A percentile compares a stretch with the other conserved stretches of the same genome.
Conservation (phyloP, 208 protist genomes). For the Acanthamoeba divionensis region DNA sequence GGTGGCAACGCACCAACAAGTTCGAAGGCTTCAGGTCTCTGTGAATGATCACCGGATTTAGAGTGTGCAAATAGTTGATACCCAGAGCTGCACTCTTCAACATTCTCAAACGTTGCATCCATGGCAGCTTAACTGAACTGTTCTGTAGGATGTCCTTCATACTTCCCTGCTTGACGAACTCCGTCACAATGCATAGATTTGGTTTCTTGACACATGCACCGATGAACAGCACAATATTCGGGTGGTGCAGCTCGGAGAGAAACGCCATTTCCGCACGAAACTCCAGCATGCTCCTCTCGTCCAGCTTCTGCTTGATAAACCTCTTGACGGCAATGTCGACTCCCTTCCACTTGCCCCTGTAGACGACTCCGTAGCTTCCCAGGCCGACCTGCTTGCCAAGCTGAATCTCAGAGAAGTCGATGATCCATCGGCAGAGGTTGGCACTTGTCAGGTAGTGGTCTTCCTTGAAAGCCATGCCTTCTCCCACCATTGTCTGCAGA, state of each 20-base stretch:
- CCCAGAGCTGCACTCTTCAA: neutral
- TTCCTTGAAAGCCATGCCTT: too few relatives aligned
- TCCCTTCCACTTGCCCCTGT: neutral
- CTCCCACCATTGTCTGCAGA: too few relatives aligned
- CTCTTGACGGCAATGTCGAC: neutral
- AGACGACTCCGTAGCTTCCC: neutral
- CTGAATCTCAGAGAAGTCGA: too few relatives aligned
- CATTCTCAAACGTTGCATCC: neutral
- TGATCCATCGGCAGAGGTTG: too few relatives aligned
- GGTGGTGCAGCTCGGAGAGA: neutral
- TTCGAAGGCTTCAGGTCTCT: constrained; percentile 1
- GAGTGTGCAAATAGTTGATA: neutral
- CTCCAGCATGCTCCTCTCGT: neutral
- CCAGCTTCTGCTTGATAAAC: neutral
- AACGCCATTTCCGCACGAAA: neutral
- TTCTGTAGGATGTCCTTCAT: neutral
- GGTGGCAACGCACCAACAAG: neutral
- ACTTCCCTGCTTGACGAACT: neutral
- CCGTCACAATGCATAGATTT: neutral
- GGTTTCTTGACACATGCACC: neutral
- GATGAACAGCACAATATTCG: neutral
- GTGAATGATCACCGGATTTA: neutral
- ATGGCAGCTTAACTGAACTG: neutral
- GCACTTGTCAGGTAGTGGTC: too few relatives aligned
- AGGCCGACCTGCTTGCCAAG: neutral